Evolutionary conservation across 2,329 filamentous ascomycete species (phyloP).

Genomic region (Chrysoporthe puriensis): DNA sequence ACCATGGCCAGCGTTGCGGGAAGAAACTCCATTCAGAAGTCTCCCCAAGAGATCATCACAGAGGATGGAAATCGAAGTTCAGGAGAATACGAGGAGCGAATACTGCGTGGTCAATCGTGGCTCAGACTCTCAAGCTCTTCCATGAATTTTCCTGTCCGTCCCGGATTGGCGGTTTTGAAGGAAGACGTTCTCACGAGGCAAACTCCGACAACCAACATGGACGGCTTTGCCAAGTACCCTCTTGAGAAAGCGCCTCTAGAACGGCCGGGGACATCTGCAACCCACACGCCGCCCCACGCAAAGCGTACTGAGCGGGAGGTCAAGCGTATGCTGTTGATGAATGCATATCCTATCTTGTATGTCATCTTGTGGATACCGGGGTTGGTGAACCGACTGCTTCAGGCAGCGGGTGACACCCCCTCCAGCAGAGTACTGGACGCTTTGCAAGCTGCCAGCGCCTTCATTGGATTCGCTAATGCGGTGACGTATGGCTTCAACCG

Average conservation of each 20-base stretch:
- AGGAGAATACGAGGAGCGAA: not conserved
- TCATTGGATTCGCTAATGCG: slow-evolving; percentile 43
- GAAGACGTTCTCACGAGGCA: not conserved
- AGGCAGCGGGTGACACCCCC: slow-evolving; percentile 32
- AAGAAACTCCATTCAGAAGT: not conserved
- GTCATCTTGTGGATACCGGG: slow-evolving; percentile 44
- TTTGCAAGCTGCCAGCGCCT: slow-evolving; percentile 42
- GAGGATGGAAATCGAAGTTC: not conserved
- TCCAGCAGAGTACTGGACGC: slow-evolving; percentile 28
- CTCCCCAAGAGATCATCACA: not conserved
- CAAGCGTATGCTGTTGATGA: slow-evolving; percentile 41
- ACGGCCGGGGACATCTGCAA: not conserved
- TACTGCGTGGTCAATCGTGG: slow-evolving; percentile 4
- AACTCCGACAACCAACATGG: not conserved
- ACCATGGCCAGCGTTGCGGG: slow-evolving; percentile 7
- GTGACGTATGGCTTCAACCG: slow-evolving; percentile 40
- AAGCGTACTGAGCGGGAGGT: slow-evolving; percentile 33
- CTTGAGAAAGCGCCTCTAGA: slow-evolving; percentile 24
- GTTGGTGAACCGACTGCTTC: slow-evolving; percentile 40
- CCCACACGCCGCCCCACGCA: slow-evolving; percentile 25
- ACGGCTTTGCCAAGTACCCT: not conserved
- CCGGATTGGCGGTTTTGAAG: not conserved
- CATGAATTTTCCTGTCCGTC: not conserved
- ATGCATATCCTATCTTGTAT: slow-evolving; percentile 43
- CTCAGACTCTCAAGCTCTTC: slow-evolving; percentile 1